phyloP scores from a whole-genome alignment of 768 basidiomycete genomes.

The Porpolomopsis calyptriformis region DNA sequence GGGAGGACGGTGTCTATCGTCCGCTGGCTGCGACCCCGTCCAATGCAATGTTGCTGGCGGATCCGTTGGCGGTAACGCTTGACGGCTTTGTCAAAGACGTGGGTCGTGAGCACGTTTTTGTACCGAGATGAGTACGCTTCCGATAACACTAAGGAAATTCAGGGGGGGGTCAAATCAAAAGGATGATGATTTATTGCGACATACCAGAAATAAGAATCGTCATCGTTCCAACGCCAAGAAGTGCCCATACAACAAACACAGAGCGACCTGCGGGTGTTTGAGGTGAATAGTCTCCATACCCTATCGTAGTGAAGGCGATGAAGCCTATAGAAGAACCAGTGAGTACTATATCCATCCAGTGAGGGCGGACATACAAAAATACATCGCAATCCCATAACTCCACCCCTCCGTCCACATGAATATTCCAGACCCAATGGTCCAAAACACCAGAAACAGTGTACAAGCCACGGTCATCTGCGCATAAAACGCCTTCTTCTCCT shows the following conservation, averaged over 20 bases:
- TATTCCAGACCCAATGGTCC: constrained; percentile 62
- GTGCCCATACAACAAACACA: constrained; percentile 70
- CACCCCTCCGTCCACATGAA: constrained; percentile 64
- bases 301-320: constrained; percentile 63
- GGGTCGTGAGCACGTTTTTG: constrained; percentile 41
- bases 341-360: not conserved
- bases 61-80: constrained; percentile 26
- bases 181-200: constrained; percentile 10
- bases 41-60: not conserved
- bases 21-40: not conserved
- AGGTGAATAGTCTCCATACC: constrained; percentile 62
- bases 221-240: constrained; percentile 67
- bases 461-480: constrained; percentile 48
- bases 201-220: constrained; percentile 63
- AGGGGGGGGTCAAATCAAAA: not conserved
- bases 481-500: constrained; percentile 46
- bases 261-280: constrained; percentile 58
- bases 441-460: constrained; percentile 62
- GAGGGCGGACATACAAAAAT: constrained; percentile 48
- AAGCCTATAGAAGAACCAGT: constrained; percentile 36
- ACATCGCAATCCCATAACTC: constrained; percentile 51
- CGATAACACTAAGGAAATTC: constrained; percentile 36
- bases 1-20: not conserved
- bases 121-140: constrained; percentile 62
- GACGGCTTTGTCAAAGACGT: constrained; percentile 35